phyloP scores from a whole-genome alignment of 139 green algal species.

The Pedinophyceae sp. region DNA sequence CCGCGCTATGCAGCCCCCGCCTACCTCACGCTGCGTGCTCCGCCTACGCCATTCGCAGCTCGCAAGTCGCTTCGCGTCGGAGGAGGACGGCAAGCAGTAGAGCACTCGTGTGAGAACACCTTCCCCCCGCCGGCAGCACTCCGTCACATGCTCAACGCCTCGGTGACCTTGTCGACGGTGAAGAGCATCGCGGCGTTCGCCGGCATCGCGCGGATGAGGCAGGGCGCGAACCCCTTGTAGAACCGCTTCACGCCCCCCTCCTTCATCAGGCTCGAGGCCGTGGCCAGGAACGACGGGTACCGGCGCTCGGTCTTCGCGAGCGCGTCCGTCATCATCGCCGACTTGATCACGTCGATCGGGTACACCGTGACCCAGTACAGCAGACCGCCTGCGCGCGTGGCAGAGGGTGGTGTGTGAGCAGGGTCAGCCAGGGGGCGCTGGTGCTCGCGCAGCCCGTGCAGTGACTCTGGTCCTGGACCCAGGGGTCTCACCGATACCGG shows the following conservation, averaged over 20 bases:
- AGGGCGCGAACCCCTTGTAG: constrained; percentile 84
- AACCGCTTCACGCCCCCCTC: constrained; percentile 69
- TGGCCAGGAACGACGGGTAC: constrained; percentile 41
- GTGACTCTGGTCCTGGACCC: background rate
- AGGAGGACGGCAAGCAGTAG: background rate
- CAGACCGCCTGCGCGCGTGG: constrained; percentile 30
- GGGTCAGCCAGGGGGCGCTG: constrained; percentile 15
- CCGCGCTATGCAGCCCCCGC: too few relatives aligned
- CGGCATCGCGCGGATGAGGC: constrained; percentile 64
- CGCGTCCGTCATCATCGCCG: constrained; percentile 69
- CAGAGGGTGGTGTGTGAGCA: constrained; percentile 2
- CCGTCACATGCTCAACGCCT: too few relatives aligned
- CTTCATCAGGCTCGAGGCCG: constrained; percentile 43
- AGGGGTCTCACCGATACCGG: background rate
- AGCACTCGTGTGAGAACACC: too few relatives aligned
- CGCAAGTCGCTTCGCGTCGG: background rate
- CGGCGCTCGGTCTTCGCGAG: constrained; percentile 44
- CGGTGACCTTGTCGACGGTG: constrained; percentile 62
- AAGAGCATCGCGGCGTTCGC: constrained; percentile 83
- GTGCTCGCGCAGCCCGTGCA: background rate
- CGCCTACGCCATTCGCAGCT: constrained; percentile 3
- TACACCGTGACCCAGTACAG: constrained; percentile 80
- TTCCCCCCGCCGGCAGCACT: too few relatives aligned
- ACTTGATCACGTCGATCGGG: constrained; percentile 83
- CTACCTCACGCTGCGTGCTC: constrained; percentile 18